phyloP scores from a whole-genome alignment of 2,329 filamentous ascomycete species.

The Hypoxylon sp. region DNA sequence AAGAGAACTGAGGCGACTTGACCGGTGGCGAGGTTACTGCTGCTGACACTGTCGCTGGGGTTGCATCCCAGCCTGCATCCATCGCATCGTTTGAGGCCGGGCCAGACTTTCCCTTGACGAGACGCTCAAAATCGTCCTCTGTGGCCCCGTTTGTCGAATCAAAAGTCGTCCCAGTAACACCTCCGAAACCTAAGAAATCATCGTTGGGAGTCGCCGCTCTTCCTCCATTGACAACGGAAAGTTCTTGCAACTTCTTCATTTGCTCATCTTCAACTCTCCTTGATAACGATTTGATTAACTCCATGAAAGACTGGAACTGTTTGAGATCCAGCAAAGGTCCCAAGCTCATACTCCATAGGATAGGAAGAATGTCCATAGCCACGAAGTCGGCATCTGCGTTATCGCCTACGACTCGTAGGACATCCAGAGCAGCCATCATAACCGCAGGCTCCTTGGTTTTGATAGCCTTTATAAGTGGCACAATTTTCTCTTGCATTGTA shows the following conservation, averaged over 20 bases:
- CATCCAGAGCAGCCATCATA: slow-evolving; percentile 91
- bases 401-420: slow-evolving; percentile 85
- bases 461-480: slow-evolving; percentile 90
- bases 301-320: slow-evolving; percentile 92
- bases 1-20: slow-evolving; percentile 66
- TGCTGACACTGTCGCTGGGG: slow-evolving; percentile 44
- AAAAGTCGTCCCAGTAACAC: slow-evolving; percentile 71
- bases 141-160: slow-evolving; percentile 65
- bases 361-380: slow-evolving; percentile 88
- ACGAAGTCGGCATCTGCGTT: slow-evolving; percentile 91
- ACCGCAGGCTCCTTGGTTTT: slow-evolving; percentile 98
- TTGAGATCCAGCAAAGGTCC: slow-evolving; percentile 88
- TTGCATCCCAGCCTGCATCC: slow-evolving; percentile 66
- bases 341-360: slow-evolving; percentile 91
- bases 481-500: slow-evolving; percentile 97
- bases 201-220: slow-evolving; percentile 66
- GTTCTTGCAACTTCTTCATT: slow-evolving; percentile 86
- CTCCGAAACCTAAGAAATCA: slow-evolving; percentile 79
- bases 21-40: slow-evolving; percentile 51
- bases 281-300: slow-evolving; percentile 84
- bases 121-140: slow-evolving; percentile 85
- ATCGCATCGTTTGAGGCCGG: slow-evolving; percentile 55
- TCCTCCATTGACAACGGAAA: slow-evolving; percentile 70
- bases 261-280: slow-evolving; percentile 89
- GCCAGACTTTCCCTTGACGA: slow-evolving; percentile 81